Percentiles rank a stretch among this genome's conserved stretches.
Evolutionary conservation across 805 yeast species (phyloP).

Genomic region (Saccharomycopsis malanga): DNA sequence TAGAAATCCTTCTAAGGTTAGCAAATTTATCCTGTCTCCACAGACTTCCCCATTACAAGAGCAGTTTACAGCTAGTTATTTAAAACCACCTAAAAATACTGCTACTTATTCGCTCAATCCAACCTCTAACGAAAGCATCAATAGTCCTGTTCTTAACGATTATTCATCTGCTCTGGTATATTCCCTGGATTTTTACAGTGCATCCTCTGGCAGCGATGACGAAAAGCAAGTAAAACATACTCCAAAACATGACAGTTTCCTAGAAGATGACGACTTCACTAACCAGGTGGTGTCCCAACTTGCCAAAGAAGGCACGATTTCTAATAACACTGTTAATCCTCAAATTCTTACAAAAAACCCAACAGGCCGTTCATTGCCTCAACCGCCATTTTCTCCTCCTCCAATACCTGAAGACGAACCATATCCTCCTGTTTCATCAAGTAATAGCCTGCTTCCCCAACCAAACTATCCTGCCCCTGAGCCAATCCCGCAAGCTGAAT

Average conservation of each 20-base stretch:
- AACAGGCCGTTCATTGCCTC: too few relatives aligned
- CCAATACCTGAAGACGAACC: not conserved
- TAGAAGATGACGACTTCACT: not conserved
- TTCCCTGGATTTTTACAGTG: conserved; percentile 17
- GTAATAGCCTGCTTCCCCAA: not conserved
- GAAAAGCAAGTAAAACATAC: not conserved
- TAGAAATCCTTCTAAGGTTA: conserved; percentile 4
- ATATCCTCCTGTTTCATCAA: not conserved
- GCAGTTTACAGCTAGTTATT: too few relatives aligned
- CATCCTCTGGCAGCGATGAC: conserved; percentile 11
- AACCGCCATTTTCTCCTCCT: conserved; percentile 1
- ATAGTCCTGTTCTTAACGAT: conserved; percentile 13
- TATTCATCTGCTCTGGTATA: conserved; percentile 12
- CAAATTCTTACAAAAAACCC: too few relatives aligned
- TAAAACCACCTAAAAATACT: not conserved
- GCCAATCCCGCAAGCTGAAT: not conserved
- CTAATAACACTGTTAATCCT: too few relatives aligned
- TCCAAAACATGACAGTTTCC: not conserved
- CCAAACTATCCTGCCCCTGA: conserved; percentile 5
- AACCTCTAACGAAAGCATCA: not conserved
- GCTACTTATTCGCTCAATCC: not conserved
- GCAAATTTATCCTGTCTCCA: not conserved
- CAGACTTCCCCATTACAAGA: not conserved
- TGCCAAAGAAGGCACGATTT: not conserved
- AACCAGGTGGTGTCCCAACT: not conserved